These are phyloP conservation scores for Aspergillus mulundensis DNA, from an alignment of 495 filamentous ascomycete species.

Conservation along the genomic window DNA sequence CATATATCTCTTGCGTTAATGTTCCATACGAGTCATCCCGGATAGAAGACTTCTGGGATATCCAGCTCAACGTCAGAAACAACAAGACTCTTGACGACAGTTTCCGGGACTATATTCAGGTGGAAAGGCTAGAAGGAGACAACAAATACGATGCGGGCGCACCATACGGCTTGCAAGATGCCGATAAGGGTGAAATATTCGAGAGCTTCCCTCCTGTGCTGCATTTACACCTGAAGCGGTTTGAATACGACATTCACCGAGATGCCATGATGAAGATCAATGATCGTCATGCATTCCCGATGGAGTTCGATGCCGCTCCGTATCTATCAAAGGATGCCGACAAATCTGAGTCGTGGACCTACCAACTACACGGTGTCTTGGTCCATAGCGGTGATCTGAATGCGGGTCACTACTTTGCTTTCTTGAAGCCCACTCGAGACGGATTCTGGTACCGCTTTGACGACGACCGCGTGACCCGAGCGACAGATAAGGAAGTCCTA, in stretches of 20 bases:
- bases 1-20: conserved; percentile 97
- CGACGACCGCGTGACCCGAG: conserved; percentile 91
- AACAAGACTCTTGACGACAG: conserved; percentile 91
- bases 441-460: conserved; percentile 97
- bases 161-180: conserved; percentile 88
- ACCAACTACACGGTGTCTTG: conserved; percentile 90
- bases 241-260: conserved; percentile 93
- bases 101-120: conserved; percentile 92
- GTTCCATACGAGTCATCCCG: conserved; percentile 94
- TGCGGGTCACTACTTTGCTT: conserved; percentile 99
- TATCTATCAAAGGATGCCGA: conserved; percentile 88
- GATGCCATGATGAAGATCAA: conserved; percentile 99
- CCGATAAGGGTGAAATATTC: conserved; percentile 96
- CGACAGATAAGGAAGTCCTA: conserved; percentile 83
- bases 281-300: conserved; percentile 94
- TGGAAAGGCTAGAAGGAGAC: conserved; percentile 94
- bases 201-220: conserved; percentile 92
- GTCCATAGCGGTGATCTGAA: conserved; percentile 97
- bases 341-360: conserved; percentile 80
- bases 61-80: conserved; percentile 92
- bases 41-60: conserved; percentile 97
- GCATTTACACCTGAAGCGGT: conserved; percentile 94
- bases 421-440: conserved; percentile 86
- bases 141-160: conserved; percentile 95
- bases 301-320: conserved; percentile 82